Percentiles rank a stretch among this genome's conserved stretches.
Conservation (phyloP, 108 stramenopile species). For the Fragilaria crotonensis region DNA sequence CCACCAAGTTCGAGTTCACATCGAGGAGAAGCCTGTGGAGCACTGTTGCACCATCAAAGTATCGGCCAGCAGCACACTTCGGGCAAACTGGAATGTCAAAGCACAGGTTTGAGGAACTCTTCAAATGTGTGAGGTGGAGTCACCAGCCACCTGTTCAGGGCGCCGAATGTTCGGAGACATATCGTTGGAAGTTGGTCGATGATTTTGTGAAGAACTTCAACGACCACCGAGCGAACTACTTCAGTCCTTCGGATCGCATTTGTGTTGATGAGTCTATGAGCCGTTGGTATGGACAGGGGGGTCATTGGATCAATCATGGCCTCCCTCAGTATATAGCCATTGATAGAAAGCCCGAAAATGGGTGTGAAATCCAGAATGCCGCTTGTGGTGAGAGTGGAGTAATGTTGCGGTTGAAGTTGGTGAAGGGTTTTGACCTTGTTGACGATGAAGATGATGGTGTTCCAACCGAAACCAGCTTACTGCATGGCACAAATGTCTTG, state of each 20-base stretch:
- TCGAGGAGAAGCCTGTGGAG: background rate
- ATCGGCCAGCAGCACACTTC: background rate
- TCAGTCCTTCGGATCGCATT: too few species aligned
- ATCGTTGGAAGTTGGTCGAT: constrained; percentile 13
- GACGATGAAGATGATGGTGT: background rate
- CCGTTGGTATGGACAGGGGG: too few species aligned
- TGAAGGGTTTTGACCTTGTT: constrained; percentile 7
- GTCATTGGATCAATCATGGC: too few species aligned
- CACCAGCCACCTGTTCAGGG: constrained; percentile 1
- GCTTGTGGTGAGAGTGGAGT: background rate
- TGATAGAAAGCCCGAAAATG: constrained; percentile 20
- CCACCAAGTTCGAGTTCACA: background rate
- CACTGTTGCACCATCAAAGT: background rate
- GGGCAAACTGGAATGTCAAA: constrained; percentile 12
- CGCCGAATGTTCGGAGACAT: background rate
- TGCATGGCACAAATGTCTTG: too few species aligned
- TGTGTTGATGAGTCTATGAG: too few species aligned
- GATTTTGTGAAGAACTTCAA: too few species aligned
- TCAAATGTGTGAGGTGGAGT: background rate
- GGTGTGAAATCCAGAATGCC: constrained; percentile 19
- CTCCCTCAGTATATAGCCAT: too few species aligned
- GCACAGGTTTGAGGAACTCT: too few species aligned
- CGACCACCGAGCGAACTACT: too few species aligned
- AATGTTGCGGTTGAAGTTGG: constrained; percentile 12
- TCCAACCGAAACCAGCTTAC: too few species aligned